Evolutionary conservation across 345 rosid species (phyloP), one percentile per base, ranked within the genome.

Genomic region (Ailanthus altissimus): DNA sequence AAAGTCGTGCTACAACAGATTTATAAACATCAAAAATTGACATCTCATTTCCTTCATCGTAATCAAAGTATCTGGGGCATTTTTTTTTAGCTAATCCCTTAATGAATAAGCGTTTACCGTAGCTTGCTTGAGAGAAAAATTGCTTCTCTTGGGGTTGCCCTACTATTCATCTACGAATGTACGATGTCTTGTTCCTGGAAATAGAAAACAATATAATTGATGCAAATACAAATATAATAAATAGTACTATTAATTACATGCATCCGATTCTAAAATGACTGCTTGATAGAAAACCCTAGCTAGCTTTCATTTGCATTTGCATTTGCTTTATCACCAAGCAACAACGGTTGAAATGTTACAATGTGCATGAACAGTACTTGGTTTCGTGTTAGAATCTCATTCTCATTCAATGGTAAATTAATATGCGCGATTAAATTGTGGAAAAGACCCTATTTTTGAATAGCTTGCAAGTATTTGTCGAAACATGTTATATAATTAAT

Each of bases 111-210:
- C 67, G 75, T 63, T 36, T 36, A 62, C 16, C 5, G 56, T 13
- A 45, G 83, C 79, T 88, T 83, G 87, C 87, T 84, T 86, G 79
- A 68, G 26, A 54, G n/a, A 6, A 59, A 81, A 82, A 68, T 86
- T 63, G 83, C 81, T 23, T 80, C 79, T 25, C 42, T 53, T 80
- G 74, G 66, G 83, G 85, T 75, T 74, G 54, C 75, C 83, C 63
- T 70, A 32, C 66, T 56, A 28, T 64, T 72, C 79, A 76, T 74
- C 66, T 65, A 74, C n/a, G 9, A 21, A 28, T 32, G 2, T 32
- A 32, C 63, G 56, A 67, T 36, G 32, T 70, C 71, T 75, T 56
- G 38, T 43, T 46, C 25, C n/a, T 15, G 40, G 13, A 59, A 63
- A 36, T 46, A 36, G 65, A 65, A 73, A 65, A 50, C 9, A 14